Evolutionary conservation across 331 rosid species (phyloP).

Genomic region (Telfairia occidentalis): DNA sequence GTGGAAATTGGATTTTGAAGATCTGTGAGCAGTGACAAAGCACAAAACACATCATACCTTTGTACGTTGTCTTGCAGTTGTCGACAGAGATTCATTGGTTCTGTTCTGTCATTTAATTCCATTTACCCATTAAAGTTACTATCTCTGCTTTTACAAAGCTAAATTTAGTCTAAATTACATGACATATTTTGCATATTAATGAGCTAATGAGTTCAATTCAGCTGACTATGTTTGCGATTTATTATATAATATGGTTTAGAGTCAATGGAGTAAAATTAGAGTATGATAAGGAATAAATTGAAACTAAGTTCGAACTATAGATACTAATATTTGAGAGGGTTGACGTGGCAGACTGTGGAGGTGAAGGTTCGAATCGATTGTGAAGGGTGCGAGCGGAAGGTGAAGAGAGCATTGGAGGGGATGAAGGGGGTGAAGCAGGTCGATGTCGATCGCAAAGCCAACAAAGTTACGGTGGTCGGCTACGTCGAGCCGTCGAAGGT

Average conservation of each 20-base stretch:
- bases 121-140: neutral
- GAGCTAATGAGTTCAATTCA: too few species aligned
- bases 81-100: neutral
- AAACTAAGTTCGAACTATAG: too few species aligned
- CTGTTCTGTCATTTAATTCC: neutral
- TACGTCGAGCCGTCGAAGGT: slow-evolving; percentile 31
- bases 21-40: neutral
- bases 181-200: too few species aligned
- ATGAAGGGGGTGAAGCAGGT: slow-evolving; percentile 39
- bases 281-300: too few species aligned
- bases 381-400: slow-evolving; percentile 38
- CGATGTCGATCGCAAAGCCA: slow-evolving; percentile 29
- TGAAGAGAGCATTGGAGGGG: slow-evolving; percentile 31
- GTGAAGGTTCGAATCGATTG: slow-evolving; percentile 42
- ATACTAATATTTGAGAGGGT: neutral
- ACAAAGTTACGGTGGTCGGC: slow-evolving; percentile 34
- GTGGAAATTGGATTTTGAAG: neutral
- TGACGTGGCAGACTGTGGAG: slow-evolving; percentile 29
- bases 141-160: neutral
- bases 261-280: too few species aligned
- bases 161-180: too few species aligned
- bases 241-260: too few species aligned
- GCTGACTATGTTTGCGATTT: too few species aligned
- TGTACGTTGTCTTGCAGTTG: neutral
- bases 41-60: neutral